Evolutionary conservation across 805 yeast genomes (phyloP), one percentile per base, ranked within the genome.

Genomic region (Sugiyamaella americana): DNA sequence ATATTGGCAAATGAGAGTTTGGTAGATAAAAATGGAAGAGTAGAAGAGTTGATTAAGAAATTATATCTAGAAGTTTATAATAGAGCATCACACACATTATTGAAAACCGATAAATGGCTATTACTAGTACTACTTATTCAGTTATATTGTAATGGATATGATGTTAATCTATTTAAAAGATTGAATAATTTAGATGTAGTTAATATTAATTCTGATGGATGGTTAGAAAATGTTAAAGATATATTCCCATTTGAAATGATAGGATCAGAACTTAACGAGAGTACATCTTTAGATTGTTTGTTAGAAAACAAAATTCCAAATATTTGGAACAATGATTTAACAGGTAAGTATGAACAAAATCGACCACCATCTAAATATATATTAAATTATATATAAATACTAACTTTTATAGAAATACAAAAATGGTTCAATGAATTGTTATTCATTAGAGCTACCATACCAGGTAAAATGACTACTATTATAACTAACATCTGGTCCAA

Each of bases 41-140:
- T 70, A 2, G 55, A 58, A 0, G 51, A 56, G 1, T 56, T 81
- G 26, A 58, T 70, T 2, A 34, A 52, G 8, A 40, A 34, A 3
- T 58, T 86, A 4, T 76, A 79, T 52, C 58, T 56, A n/a, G 77
- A 73, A 46, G 62, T 71, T 0, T 82, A 66, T 58, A 62, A 71
- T 0, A 54, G 64, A 1, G 60, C 76, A 8, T 68, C 84, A 0
- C 64, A 75, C 1, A 72, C 81, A 4, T 61, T 81, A 38, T 59
- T 64, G 18, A 66, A 67, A 30, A 50, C 55, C 5, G 84, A 82
- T 54, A 69, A 47, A 17, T 37, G 8, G 11, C 41, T 69, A 24
- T 56, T 72, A 2, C 59, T 70, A 0, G 62, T 84, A 24, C 75
- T 74, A 0, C 40, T 76, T 3, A 52, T 66, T 1, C 57, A 78